Conservation (phyloP, 2,329 filamentous ascomycete genomes). For the Corynespora cassiicola region DNA sequence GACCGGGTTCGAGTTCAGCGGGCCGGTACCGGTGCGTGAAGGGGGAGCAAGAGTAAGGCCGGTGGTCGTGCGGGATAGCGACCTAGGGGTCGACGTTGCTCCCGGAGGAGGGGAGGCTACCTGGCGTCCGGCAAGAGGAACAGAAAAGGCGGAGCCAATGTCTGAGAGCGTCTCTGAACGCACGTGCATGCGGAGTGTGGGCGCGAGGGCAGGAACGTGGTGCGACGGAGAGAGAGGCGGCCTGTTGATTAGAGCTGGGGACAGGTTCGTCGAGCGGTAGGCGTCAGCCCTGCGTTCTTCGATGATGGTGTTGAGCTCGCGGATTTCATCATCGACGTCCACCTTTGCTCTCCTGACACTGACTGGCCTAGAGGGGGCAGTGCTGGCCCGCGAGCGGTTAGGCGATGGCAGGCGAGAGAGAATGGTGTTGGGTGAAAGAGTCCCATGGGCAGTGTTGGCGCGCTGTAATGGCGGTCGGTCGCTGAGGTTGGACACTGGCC, state of each 20-base stretch:
- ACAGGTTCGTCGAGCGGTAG: conserved; percentile 36
- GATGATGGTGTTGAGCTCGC: conserved; percentile 57
- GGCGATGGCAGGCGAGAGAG: conserved; percentile 41
- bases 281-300: conserved; percentile 53
- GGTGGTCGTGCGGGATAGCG: conserved; percentile 20
- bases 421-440: conserved; percentile 15
- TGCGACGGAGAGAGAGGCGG: conserved; percentile 42
- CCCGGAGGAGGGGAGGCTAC: conserved; percentile 22
- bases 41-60: conserved; percentile 34
- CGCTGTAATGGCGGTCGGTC: conserved; percentile 28
- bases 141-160: conserved; percentile 55
- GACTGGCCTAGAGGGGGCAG: conserved; percentile 39
- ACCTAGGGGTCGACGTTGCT: too few species aligned
- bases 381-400: conserved; percentile 43
- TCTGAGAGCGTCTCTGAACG: conserved; percentile 56
- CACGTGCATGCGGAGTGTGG: conserved; percentile 52
- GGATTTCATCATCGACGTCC: conserved; percentile 54
- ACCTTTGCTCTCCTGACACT: conserved; percentile 45
- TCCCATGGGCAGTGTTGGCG: conserved; percentile 32
- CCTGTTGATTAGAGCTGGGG: conserved; percentile 31
- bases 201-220: conserved; percentile 56
- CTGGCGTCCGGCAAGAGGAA: conserved; percentile 40
- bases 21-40: conserved; percentile 26
- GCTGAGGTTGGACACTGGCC: conserved; percentile 23
- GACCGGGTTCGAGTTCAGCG: conserved; percentile 43